Evolutionary conservation across 306 rosid species (phyloP).

Genomic region (Benincasa hispida): DNA sequence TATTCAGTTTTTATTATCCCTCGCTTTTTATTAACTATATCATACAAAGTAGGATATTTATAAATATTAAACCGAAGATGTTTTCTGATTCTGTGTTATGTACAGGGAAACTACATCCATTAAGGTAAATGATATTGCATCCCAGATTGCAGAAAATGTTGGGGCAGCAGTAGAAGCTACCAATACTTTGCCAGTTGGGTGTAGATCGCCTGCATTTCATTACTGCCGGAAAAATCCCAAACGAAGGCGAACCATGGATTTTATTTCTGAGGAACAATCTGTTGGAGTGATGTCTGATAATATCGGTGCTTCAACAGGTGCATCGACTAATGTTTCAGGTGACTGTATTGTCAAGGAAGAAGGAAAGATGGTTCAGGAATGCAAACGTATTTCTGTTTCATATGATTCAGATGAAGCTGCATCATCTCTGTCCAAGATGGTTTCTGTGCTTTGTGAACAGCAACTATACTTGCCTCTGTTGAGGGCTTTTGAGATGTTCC

Average conservation of each 20-base stretch:
- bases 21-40: background rate
- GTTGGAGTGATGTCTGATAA: constrained; percentile 23
- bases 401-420: constrained; percentile 54
- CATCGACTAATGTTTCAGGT: constrained; percentile 28
- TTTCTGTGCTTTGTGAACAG: constrained; percentile 87
- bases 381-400: constrained; percentile 20
- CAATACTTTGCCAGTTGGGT: constrained; percentile 49
- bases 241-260: constrained; percentile 57
- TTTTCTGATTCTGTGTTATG: constrained; percentile 21
- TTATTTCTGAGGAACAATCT: constrained; percentile 26
- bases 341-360: constrained; percentile 26
- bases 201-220: constrained; percentile 59
- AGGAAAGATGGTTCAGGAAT: constrained; percentile 24
- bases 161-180: constrained; percentile 87
- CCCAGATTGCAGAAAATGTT: constrained; percentile 77
- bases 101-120: constrained; percentile 89
- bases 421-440: constrained; percentile 78
- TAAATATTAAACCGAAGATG: constrained; percentile 4
- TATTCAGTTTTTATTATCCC: background rate
- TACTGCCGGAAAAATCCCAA: constrained; percentile 71
- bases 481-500: constrained; percentile 95
- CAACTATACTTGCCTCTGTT: constrained; percentile 75
- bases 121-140: constrained; percentile 85
- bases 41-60: background rate
- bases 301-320: constrained; percentile 29